A percentile compares a stretch with the other conserved stretches of the same genome.
Evolutionary conservation across 495 filamentous ascomycete genomes (phyloP).

Genomic region (Penicillium arizonense): DNA sequence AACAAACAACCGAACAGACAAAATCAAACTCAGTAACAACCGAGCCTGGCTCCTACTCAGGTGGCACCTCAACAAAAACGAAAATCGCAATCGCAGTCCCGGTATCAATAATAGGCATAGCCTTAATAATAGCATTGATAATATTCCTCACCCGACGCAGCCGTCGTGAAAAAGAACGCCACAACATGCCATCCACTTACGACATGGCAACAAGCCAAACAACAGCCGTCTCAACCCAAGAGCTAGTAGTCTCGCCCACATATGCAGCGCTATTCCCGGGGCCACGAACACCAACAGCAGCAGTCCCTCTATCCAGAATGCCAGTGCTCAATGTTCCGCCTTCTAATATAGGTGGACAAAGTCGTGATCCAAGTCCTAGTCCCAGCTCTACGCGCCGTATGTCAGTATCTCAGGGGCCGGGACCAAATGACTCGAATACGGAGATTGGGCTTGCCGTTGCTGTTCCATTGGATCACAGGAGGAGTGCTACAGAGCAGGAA

Average conservation of each 20-base stretch:
- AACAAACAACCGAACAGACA: not conserved
- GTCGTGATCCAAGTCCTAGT: not conserved
- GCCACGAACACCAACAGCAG: not conserved
- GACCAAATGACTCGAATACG: not conserved
- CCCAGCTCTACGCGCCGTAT: not conserved
- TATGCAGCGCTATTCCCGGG: not conserved
- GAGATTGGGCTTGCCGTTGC: slow-evolving; percentile 17
- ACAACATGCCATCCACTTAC: slow-evolving; percentile 6
- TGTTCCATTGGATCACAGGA: slow-evolving; percentile 13
- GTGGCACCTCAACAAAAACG: slow-evolving; percentile 18
- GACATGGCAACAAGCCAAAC: slow-evolving; percentile 11
- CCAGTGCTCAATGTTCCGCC: slow-evolving; percentile 11
- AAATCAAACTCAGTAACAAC: not conserved
- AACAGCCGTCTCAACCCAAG: slow-evolving; percentile 15
- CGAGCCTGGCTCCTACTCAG: slow-evolving; percentile 5
- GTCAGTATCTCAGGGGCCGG: not conserved
- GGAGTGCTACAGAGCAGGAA: slow-evolving; percentile 13
- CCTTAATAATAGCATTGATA: slow-evolving; percentile 22
- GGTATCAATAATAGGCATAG: slow-evolving; percentile 30
- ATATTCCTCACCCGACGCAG: slow-evolving; percentile 28
- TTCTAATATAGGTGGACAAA: not conserved
- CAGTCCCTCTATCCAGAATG: not conserved
- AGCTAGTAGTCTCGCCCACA: slow-evolving; percentile 13
- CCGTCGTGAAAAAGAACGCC: slow-evolving; percentile 10
- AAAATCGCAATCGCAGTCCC: slow-evolving; percentile 41